Percentiles rank a stretch among this genome's conserved stretches.
Evolutionary conservation across 352 stramenopile genomes (phyloP).

Genomic region (Phytophthora litchii): DNA sequence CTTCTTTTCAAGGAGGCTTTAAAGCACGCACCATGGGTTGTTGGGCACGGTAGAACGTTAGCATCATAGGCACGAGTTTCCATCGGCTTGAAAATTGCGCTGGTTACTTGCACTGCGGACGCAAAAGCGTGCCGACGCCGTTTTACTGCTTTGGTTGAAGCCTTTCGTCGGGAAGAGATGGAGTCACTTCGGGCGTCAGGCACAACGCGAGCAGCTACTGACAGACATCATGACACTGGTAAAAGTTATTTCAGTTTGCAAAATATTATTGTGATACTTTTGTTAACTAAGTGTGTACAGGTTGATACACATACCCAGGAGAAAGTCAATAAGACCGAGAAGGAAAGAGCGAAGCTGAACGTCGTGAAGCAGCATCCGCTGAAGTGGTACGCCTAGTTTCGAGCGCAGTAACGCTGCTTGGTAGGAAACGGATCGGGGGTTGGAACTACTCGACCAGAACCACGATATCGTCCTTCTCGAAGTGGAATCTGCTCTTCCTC

Average conservation of each 20-base stretch:
- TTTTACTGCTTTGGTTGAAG: conserved; percentile 1
- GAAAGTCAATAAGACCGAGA: neutral
- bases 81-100: neutral
- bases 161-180: conserved; percentile 5
- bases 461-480: conserved; percentile 12
- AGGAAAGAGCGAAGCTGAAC: too few relatives aligned
- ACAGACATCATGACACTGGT: neutral
- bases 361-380: conserved; percentile 7
- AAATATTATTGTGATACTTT: neutral
- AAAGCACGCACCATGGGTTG: neutral
- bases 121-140: neutral
- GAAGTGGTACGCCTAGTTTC: conserved; percentile 2
- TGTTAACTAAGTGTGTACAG: neutral
- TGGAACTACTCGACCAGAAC: neutral
- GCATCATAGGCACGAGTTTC: neutral
- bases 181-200: conserved; percentile 4
- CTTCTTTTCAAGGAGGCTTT: neutral
- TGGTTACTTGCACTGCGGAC: neutral
- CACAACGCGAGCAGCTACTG: conserved; percentile 5
- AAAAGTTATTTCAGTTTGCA: neutral
- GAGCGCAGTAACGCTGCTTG: neutral
- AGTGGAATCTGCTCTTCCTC: conserved; percentile 8
- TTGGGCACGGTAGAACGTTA: neutral
- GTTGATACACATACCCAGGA: conserved; percentile 8
- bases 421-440: conserved; percentile 6